These are phyloP conservation scores for Conringia planisiliqua DNA, from an alignment of 345 rosid species.

Conservation along the genomic window DNA sequence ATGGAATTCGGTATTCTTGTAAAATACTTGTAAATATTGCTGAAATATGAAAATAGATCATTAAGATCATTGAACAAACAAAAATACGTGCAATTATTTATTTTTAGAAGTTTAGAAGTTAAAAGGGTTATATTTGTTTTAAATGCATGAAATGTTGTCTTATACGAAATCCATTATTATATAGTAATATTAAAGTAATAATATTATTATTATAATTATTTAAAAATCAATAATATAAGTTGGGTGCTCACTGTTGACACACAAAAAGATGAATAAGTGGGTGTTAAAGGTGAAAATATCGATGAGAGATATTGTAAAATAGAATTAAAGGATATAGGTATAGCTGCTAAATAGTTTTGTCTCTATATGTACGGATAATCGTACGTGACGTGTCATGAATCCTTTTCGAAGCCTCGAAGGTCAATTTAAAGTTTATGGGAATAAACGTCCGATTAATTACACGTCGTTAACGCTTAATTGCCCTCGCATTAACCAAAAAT, in stretches of 20 bases:
- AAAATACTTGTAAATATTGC: neutral
- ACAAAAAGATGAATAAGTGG: constrained; percentile 2
- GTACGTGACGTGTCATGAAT: constrained; percentile 27
- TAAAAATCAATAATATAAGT: neutral
- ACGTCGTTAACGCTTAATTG: constrained; percentile 18
- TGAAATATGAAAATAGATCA: neutral
- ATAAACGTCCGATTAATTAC: neutral
- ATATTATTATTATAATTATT: neutral
- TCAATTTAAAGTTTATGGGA: neutral
- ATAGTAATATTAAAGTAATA: neutral
- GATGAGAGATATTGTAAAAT: constrained; percentile 13
- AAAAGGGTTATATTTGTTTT: neutral
- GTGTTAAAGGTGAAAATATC: constrained; percentile 1
- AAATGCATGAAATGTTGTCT: neutral
- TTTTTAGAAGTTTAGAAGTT: neutral
- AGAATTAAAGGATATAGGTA: neutral
- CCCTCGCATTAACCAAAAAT: neutral
- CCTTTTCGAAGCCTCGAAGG: constrained; percentile 27
- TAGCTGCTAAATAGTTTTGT: constrained; percentile 11
- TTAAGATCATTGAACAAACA: neutral
- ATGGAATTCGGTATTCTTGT: neutral
- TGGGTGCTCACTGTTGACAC: constrained; percentile 9
- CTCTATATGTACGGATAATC: constrained; percentile 33
- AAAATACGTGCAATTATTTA: neutral
- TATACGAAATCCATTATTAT: neutral